A percentile compares a stretch with the other conserved stretches of the same genome.
phyloP scores from a whole-genome alignment of 1,284 basidiomycete genomes.

The Thelephora terrestris region DNA sequence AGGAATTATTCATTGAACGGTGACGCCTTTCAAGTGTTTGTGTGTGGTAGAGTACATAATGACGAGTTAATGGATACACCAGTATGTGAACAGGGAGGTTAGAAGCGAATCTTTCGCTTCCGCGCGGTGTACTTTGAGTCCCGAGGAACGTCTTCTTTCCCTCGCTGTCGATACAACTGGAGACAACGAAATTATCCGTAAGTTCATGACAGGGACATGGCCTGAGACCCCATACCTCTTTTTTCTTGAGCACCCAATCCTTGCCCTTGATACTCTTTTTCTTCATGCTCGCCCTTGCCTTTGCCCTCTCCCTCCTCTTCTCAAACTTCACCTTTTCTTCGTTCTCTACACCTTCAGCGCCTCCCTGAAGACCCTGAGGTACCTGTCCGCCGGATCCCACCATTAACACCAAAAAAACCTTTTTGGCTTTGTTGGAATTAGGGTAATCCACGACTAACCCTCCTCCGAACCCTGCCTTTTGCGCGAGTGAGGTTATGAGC shows the following conservation, averaged over 20 bases:
- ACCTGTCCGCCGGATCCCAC: constrained; percentile 72
- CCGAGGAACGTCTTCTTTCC: constrained; percentile 68
- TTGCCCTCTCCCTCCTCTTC: constrained; percentile 53
- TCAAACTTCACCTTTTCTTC: constrained; percentile 56
- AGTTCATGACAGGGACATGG: neutral
- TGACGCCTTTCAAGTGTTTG: neutral
- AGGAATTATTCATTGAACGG: constrained; percentile 35
- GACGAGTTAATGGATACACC: constrained; percentile 1
- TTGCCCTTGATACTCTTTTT: constrained; percentile 53
- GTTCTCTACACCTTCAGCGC: constrained; percentile 35
- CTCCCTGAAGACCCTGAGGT: constrained; percentile 66
- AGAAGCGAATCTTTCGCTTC: constrained; percentile 62
- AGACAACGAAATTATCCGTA: constrained; percentile 5
- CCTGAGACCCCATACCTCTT: constrained; percentile 50
- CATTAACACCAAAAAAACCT: constrained; percentile 85
- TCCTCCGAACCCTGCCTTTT: constrained; percentile 93
- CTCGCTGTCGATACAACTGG: constrained; percentile 71
- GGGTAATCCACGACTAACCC: constrained; percentile 97
- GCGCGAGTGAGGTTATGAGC: constrained; percentile 89
- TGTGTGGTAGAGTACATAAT: constrained; percentile 2
- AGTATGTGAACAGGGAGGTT: constrained; percentile 15
- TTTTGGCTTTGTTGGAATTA: constrained; percentile 89
- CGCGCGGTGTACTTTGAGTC: constrained; percentile 80
- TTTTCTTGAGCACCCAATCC: constrained; percentile 80
- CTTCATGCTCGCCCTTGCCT: constrained; percentile 38